Base-by-base conservation (phyloP, 441 rosid species). In the Syzygium syzygioides region DNA sequence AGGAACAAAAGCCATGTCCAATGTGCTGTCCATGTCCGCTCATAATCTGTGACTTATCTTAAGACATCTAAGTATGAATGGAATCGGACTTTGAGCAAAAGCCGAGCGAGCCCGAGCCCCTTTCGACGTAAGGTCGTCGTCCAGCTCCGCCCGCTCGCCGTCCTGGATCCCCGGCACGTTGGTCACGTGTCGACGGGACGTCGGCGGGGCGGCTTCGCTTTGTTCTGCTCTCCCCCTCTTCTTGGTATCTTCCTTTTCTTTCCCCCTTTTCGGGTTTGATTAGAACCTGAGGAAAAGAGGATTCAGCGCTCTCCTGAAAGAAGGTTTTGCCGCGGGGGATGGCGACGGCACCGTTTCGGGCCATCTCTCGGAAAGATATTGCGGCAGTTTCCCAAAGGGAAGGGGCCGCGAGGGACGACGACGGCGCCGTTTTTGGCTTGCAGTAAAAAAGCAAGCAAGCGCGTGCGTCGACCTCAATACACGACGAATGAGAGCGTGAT, bases 81-180 rank as follows among this genome's bases (percentile, higher is more conserved):
- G 52, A 76, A 76, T 41, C 52, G 4, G 52, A 76, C 17, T 23
- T 12, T 6, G 52, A 41, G n/a, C 83, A 76, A 76, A 76, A 20
- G n/a, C 17, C 83, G 3, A 76, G n/a, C 0, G 5, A 6, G 52
- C 83, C 83, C 6, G 6, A 41, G 45, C 17, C 3, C 30, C 15
- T 76, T 23, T 41, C 3, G 3, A 13, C 18, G 18, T 12, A 4
- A 6, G 3, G 50, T 20, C 18, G 2, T 7, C 3, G 18, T 41
- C 83, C 83, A 37, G 13, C 8, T 41, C 1, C 0, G 18, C 2
- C n/a, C n/a, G 20, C 41, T 41, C n/a, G 15, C n/a, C n/a, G 9
- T 23, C 12, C 17, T 18, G 5, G 17, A 37, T 71, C 83, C 28
- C 52, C n/a, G 28, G 52, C n/a, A n/a, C n/a, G n/a, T 25, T 5